Evolutionary conservation across 148 eudicot species (phyloP), one percentile per base, ranked within the genome.

Genomic region (Cornus florida): DNA sequence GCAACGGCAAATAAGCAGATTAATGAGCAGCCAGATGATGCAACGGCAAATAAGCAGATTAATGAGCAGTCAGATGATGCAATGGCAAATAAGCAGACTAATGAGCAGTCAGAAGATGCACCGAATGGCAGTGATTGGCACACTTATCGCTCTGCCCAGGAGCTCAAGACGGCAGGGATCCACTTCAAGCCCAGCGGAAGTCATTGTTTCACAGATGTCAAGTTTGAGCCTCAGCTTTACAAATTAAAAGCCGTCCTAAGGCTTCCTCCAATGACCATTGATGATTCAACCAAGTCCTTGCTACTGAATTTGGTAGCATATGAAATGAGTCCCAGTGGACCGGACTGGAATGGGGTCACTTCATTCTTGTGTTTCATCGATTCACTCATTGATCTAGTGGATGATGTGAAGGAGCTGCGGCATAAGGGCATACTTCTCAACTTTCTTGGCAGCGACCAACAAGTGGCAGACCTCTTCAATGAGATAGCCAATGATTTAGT

Each of bases 321-420:
- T 22, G 82, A 79, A 50, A 31, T 13, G 70, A 59, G 75, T 16
- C 69, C 59, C 2, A 7, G 60, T 56, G 19, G 31, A 3, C 66
- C 80, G 33, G 7, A 43, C 6, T 75, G n/a, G 3, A 6, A 3
- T 2, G 74, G 62, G 33, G 81, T 78, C 24, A 60, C 43, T 3
- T 39, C 75, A 0, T 72, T 65, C 16, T 2, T 73, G 16, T 79
- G 72, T 2, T 74, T 79, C 28, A 56, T 79, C 0, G 48, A 66
- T 35, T 23, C 77, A 9, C 22, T 73, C 4, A 71, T 78, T 16
- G 62, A 38, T 46, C 13, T 46, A 1, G 33, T 41, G 62, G 64
- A 72, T 7, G 71, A 79, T 38, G 81, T 72, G 32, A 62, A 60
- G 81, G 70, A 43, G 69, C 71, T 79, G 73, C 28, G 81, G 5